Percentiles rank a stretch among this genome's conserved stretches.
phyloP scores from a whole-genome alignment of 768 basidiomycete species.

The Cantharellus cinnabarinus region DNA sequence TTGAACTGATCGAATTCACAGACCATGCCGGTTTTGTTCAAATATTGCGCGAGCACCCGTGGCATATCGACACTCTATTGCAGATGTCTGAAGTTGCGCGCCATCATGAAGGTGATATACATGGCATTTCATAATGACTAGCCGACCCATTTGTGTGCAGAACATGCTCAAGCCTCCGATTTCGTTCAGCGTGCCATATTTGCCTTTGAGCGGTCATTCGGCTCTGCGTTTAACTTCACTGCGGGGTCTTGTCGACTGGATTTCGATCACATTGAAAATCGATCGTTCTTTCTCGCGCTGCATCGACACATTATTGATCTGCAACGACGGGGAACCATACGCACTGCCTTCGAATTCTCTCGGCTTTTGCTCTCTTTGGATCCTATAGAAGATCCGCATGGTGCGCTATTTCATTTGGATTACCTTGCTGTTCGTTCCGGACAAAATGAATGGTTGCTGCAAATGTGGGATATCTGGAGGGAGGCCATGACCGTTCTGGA shows the following conservation, averaged over 20 bases:
- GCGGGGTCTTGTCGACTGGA: slow-evolving; percentile 66
- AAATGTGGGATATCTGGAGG: slow-evolving; percentile 28
- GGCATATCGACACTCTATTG: slow-evolving; percentile 83
- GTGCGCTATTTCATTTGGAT: slow-evolving; percentile 63
- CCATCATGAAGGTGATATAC: slow-evolving; percentile 56
- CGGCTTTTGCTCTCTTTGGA: slow-evolving; percentile 72
- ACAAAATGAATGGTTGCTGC: slow-evolving; percentile 63
- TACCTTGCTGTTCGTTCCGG: slow-evolving; percentile 65
- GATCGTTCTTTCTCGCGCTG: slow-evolving; percentile 78
- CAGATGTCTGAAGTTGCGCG: slow-evolving; percentile 70
- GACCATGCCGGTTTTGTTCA: slow-evolving; percentile 65
- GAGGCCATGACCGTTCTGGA: not conserved
- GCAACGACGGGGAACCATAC: slow-evolving; percentile 69
- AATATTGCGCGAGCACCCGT: slow-evolving; percentile 57
- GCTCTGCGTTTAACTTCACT: slow-evolving; percentile 72
- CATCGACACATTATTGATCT: slow-evolving; percentile 39
- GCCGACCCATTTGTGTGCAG: slow-evolving; percentile 19
- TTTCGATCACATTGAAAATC: slow-evolving; percentile 77
- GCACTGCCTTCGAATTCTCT: slow-evolving; percentile 82
- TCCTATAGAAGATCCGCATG: slow-evolving; percentile 78
- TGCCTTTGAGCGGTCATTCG: slow-evolving; percentile 77
- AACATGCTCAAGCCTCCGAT: slow-evolving; percentile 67
- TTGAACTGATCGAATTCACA: slow-evolving; percentile 12
- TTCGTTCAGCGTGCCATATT: slow-evolving; percentile 86
- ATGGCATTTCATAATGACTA: not conserved